These are phyloP conservation scores for Sporothrix luriei DNA, from an alignment of 2,329 filamentous ascomycete species.

Conservation along the genomic window DNA sequence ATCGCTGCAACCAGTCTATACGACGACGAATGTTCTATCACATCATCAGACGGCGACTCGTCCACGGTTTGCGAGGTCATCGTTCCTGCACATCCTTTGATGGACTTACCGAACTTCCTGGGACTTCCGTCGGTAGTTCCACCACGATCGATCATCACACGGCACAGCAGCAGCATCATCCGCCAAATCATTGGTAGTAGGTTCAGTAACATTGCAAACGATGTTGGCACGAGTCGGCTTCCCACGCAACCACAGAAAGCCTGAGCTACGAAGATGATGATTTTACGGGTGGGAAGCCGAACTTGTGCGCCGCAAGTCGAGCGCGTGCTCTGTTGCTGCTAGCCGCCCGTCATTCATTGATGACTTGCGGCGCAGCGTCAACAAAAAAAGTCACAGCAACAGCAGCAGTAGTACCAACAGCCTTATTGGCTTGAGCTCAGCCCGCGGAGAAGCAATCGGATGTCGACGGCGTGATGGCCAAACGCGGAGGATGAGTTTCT, in stretches of 20 bases:
- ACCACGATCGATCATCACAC: not conserved
- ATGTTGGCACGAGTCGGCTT: not conserved
- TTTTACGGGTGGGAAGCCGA: slow-evolving; percentile 59
- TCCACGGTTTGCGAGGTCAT: slow-evolving; percentile 29
- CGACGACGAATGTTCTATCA: slow-evolving; percentile 7
- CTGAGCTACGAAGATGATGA: slow-evolving; percentile 44
- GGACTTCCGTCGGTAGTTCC: slow-evolving; percentile 24
- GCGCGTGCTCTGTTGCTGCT: not conserved
- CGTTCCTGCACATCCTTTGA: slow-evolving; percentile 35
- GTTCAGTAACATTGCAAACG: not conserved
- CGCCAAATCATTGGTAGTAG: slow-evolving; percentile 14
- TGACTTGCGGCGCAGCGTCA: slow-evolving; percentile 32
- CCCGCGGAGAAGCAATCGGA: not conserved
- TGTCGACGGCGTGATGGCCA: slow-evolving; percentile 38
- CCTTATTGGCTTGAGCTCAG: slow-evolving; percentile 37
- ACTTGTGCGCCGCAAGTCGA: slow-evolving; percentile 43
- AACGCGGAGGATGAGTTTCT: slow-evolving; percentile 42
- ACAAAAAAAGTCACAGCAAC: slow-evolving; percentile 9
- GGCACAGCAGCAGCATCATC: slow-evolving; percentile 7
- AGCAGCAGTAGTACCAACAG: slow-evolving; percentile 26
- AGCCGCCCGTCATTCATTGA: slow-evolving; percentile 5
- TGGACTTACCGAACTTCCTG: slow-evolving; percentile 47
- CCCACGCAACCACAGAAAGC: slow-evolving; percentile 36
- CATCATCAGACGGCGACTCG: slow-evolving; percentile 27
- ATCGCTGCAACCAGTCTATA: not conserved